Evolutionary conservation across 2,329 filamentous ascomycete species (phyloP).

Genomic region (Claviceps spartinae): DNA sequence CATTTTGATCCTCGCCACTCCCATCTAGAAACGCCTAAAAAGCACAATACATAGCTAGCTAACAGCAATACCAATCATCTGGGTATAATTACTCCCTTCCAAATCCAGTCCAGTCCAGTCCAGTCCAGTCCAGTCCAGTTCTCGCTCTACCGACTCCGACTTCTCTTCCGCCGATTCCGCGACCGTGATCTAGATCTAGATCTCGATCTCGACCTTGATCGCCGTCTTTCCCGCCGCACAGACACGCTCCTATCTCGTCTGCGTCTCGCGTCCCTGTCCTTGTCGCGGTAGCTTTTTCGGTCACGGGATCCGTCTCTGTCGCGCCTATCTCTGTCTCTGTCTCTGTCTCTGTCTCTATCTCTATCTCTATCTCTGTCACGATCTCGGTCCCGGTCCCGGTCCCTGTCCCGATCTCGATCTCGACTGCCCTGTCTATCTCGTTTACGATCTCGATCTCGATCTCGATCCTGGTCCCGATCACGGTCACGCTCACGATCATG

Average conservation of each 20-base stretch:
- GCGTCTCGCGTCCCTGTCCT: conserved; percentile 13
- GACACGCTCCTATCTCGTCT: conserved; percentile 22
- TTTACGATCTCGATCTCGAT: conserved; percentile 22
- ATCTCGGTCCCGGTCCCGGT: conserved; percentile 26
- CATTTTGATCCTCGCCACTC: too few species aligned
- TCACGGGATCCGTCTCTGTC: conserved; percentile 21
- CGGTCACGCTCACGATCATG: conserved; percentile 10
- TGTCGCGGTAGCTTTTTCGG: conserved; percentile 14
- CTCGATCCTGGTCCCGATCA: conserved; percentile 18
- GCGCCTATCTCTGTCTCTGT: not conserved
- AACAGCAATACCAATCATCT: too few species aligned
- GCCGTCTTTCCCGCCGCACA: conserved; percentile 21
- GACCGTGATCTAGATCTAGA: conserved; percentile 12
- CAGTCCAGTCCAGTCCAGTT: not conserved
- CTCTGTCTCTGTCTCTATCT: not conserved
- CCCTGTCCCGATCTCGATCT: conserved; percentile 22
- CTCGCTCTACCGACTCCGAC: not conserved
- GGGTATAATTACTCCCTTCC: too few species aligned
- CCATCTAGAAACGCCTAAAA: too few species aligned
- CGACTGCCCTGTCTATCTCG: conserved; percentile 19
- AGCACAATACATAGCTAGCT: too few species aligned
- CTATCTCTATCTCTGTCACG: not conserved
- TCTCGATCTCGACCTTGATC: conserved; percentile 13
- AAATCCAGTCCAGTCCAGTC: too few species aligned
- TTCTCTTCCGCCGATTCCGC: not conserved